Conservation (phyloP, 1,284 basidiomycete species). For the Heterobasidion occidentale region DNA sequence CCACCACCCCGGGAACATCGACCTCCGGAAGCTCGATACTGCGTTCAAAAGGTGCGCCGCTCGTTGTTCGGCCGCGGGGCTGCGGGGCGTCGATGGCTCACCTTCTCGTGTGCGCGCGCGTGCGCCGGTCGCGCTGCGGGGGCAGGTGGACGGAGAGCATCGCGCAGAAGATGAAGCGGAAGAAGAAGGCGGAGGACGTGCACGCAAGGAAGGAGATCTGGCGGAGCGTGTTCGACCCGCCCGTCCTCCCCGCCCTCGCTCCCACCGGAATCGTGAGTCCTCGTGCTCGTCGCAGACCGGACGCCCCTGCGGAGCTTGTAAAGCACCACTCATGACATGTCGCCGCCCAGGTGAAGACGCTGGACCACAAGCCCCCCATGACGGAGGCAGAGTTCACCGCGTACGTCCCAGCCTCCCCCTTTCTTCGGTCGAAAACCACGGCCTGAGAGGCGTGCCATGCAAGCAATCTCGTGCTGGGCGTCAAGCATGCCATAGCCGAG, state of each 20-base stretch:
- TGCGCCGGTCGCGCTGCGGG: background rate
- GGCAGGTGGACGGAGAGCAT: slow-evolving; percentile 78
- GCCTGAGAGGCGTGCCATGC: slow-evolving; percentile 2
- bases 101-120: background rate
- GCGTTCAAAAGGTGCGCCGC: slow-evolving; percentile 67
- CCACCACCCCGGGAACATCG: slow-evolving; percentile 55
- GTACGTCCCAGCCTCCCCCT: slow-evolving; percentile 32
- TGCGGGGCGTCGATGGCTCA: background rate
- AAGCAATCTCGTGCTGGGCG: slow-evolving; percentile 52
- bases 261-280: slow-evolving; percentile 31
- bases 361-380: slow-evolving; percentile 73
- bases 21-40: slow-evolving; percentile 68
- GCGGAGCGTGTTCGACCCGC: slow-evolving; percentile 72
- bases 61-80: background rate
- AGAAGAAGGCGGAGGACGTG: slow-evolving; percentile 58
- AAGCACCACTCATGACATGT: background rate
- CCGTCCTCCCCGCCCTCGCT: slow-evolving; percentile 24
- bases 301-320: background rate
- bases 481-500: slow-evolving; percentile 61
- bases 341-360: slow-evolving; percentile 50
- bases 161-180: slow-evolving; percentile 72
- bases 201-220: slow-evolving; percentile 64
- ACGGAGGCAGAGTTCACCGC: slow-evolving; percentile 60
- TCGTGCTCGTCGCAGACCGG: background rate
- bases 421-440: background rate